Percentiles rank a stretch among this genome's conserved stretches.
Evolutionary conservation across 768 basidiomycete genomes (phyloP).

Genomic region (Rhodotorula sphaerocarpa): DNA sequence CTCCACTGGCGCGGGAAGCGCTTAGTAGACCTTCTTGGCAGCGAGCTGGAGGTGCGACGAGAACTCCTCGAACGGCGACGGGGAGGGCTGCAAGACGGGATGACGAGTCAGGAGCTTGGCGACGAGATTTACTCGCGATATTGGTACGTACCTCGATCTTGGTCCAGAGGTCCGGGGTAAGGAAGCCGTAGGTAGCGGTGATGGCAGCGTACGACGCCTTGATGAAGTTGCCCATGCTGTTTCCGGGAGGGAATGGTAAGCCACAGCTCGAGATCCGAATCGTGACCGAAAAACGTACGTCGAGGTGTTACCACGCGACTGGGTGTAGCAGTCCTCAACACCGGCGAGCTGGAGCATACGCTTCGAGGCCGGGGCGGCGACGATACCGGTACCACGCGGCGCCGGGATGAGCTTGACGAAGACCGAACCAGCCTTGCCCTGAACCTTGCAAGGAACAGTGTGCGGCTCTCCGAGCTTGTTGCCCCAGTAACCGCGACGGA

Average conservation of each 20-base stretch:
- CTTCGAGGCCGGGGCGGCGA: constrained; percentile 95
- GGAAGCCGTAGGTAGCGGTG: constrained; percentile 96
- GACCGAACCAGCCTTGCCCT: constrained; percentile 97
- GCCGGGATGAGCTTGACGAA: constrained; percentile 99
- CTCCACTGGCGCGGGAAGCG: not conserved
- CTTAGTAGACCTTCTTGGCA: constrained; percentile 58
- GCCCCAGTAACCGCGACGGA: constrained; percentile 99
- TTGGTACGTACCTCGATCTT: constrained; percentile 61
- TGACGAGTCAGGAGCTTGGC: not conserved
- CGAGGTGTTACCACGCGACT: constrained; percentile 94
- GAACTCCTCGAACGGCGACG: constrained; percentile 87
- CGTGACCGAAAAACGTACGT: constrained; percentile 49
- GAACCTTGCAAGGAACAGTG: constrained; percentile 97
- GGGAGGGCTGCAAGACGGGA: constrained; percentile 16
- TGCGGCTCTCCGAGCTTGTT: constrained; percentile 97
- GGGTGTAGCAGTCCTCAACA: constrained; percentile 95
- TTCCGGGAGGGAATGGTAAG: not conserved
- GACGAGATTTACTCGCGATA: no score
- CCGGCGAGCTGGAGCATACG: constrained; percentile 94
- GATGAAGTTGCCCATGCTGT: constrained; percentile 76
- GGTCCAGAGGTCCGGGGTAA: constrained; percentile 95
- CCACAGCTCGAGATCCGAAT: not conserved
- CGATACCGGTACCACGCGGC: constrained; percentile 97
- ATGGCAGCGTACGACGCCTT: constrained; percentile 53
- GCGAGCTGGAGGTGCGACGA: constrained; percentile 80